A percentile compares a stretch with the other conserved stretches of the same genome.
These are phyloP conservation scores for Corchorus olitorius DNA, from an alignment of 345 rosid species.

Conservation along the genomic window DNA sequence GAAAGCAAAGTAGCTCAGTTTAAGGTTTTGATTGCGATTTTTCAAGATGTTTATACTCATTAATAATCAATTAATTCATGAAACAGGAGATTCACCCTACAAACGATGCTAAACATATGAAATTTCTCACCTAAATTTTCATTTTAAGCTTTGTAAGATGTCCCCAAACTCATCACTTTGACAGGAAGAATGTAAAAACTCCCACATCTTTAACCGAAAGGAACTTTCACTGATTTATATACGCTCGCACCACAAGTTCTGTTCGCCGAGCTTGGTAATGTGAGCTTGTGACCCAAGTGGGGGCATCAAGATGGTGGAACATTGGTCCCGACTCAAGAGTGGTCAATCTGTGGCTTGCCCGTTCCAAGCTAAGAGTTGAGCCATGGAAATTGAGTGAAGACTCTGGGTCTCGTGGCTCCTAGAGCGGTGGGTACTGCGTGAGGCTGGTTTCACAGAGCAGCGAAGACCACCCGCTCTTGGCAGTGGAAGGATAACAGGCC, in stretches of 20 bases:
- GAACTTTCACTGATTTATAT: not conserved
- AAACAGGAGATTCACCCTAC: not conserved
- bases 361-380: not conserved
- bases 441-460: constrained; percentile 16
- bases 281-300: not conserved
- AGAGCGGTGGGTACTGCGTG: not conserved
- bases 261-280: not conserved
- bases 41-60: not conserved
- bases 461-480: not conserved
- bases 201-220: not conserved
- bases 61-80: not conserved
- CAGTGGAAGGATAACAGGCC: constrained; percentile 14
- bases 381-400: not conserved
- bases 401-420: not conserved
- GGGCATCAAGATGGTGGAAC: not conserved
- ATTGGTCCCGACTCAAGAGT: not conserved
- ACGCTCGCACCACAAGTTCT: fast-evolving
- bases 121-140: not conserved
- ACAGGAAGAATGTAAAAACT: not conserved
- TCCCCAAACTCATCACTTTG: not conserved
- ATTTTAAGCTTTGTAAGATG: not conserved
- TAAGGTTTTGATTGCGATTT: not conserved
- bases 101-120: not conserved
- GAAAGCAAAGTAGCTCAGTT: not conserved
- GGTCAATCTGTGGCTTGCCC: not conserved